phyloP scores from a whole-genome alignment of 129 eudicot genomes.

The Ambrosia trifida region DNA sequence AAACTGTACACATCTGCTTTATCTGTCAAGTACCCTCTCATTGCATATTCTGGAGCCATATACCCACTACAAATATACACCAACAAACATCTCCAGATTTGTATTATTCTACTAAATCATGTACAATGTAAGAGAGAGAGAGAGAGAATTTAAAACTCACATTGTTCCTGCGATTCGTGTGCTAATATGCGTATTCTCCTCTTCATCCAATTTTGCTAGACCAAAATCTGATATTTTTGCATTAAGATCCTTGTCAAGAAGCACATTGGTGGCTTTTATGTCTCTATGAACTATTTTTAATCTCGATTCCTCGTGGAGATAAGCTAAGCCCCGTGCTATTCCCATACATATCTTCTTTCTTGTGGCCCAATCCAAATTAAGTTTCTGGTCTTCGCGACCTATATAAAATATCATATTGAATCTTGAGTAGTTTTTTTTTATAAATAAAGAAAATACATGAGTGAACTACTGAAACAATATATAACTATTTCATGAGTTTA shows the following conservation, averaged over 20 bases:
- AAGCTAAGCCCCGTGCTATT: slow-evolving; percentile 78
- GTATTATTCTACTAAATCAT: background rate
- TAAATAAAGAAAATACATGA: too few species aligned
- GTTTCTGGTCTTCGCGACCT: slow-evolving; percentile 61
- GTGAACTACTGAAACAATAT: too few species aligned
- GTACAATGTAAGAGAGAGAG: background rate
- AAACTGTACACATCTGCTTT: slow-evolving; percentile 96
- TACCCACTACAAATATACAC: slow-evolving; percentile 62
- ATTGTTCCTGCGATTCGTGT: slow-evolving; percentile 72
- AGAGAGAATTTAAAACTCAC: slow-evolving; percentile 46
- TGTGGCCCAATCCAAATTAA: slow-evolving; percentile 75
- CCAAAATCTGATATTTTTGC: too few species aligned
- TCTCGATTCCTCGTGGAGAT: slow-evolving; percentile 83
- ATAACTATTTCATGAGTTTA: too few species aligned
- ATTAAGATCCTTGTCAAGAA: too few species aligned
- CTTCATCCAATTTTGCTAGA: too few species aligned
- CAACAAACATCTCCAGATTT: slow-evolving; percentile 8
- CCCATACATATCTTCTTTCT: slow-evolving; percentile 78
- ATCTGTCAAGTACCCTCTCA: slow-evolving; percentile 90
- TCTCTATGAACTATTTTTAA: slow-evolving; percentile 39
- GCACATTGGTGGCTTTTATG: slow-evolving; percentile 48
- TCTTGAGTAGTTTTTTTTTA: background rate
- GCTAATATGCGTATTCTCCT: too few species aligned
- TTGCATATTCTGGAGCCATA: slow-evolving; percentile 98
- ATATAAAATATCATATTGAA: slow-evolving; percentile 12